These are phyloP conservation scores for Punctularia strigosozonata DNA, from an alignment of 768 basidiomycete species.

Conservation along the genomic window DNA sequence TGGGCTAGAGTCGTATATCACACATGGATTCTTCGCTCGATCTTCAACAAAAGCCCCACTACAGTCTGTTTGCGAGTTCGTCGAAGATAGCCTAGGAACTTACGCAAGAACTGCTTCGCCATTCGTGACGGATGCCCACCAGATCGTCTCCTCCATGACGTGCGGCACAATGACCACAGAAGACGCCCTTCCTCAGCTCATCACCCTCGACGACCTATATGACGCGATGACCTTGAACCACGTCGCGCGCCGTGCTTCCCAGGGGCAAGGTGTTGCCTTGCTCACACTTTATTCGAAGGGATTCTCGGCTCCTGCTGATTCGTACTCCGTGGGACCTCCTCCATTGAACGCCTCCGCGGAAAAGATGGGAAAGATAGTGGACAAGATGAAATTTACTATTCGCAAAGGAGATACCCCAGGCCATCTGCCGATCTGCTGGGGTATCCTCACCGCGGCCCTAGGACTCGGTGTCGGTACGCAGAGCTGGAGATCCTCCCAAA, in stretches of 20 bases:
- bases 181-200: slow-evolving; percentile 30
- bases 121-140: slow-evolving; percentile 69
- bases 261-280: slow-evolving; percentile 85
- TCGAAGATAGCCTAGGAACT: slow-evolving; percentile 61
- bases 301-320: slow-evolving; percentile 43
- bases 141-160: slow-evolving; percentile 16
- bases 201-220: slow-evolving; percentile 61
- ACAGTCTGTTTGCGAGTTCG: slow-evolving; percentile 40
- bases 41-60: slow-evolving; percentile 17
- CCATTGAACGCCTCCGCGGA: too few species aligned
- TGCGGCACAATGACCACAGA: slow-evolving; percentile 6
- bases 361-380: slow-evolving; percentile 32
- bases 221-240: slow-evolving; percentile 86
- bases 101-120: slow-evolving; percentile 70
- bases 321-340: too few species aligned
- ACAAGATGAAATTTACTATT: slow-evolving; percentile 56
- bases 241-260: slow-evolving; percentile 77
- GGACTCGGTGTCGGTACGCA: slow-evolving; percentile 55
- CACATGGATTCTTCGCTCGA: slow-evolving; percentile 62
- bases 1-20: slow-evolving; percentile 81
- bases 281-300: slow-evolving; percentile 81
- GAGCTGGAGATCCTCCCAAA: slow-evolving; percentile 3
- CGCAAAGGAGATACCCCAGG: slow-evolving; percentile 58
- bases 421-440: slow-evolving; percentile 90
- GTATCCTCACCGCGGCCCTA: slow-evolving; percentile 67